Base-by-base conservation (phyloP, 495 filamentous ascomycete genomes). In the Aspergillus cavernicola region DNA sequence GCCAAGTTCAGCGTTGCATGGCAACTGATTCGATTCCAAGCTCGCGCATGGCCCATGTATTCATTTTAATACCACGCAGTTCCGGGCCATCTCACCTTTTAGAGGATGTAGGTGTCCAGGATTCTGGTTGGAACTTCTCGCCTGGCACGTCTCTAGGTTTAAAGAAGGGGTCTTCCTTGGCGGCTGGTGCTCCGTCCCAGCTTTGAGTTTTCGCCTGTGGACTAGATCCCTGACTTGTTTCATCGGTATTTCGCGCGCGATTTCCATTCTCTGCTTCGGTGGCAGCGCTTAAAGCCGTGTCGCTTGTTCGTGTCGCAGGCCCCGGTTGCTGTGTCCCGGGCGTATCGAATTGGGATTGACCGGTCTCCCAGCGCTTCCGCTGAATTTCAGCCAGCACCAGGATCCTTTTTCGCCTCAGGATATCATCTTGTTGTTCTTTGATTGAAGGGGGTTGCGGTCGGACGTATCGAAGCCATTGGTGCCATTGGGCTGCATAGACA, bases 381-480 rank as follows among this genome's bases (percentile, higher is more conserved):
- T 47, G 44, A 23, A 85, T 64, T 24, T 80, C 85, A 1, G 89
- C 93, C 3, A 95, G 78, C 5, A 82, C 55, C 63, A 88, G 91
- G 47, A 97, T 78, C 48, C 81, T 77, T 18, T 68, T 71, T 63
- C 85, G 86, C 15, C 93, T 80, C 1, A 74, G 50, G 0, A 89
- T 60, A 36, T 98, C 92, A 24, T 72, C 66, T 33, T 74, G 71
- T 59, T 95, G 92, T 67, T 98, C 93, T 15, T 75, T 58, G 15
- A 96, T 70, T 0, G 81, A 82, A 0, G 93, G 93, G 0, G 95
- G 76, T 6, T 80, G 64, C 6, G 62, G 15, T 4, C 93, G 87
- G 8, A 88, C 87, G 58, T 95, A 80, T 32, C 95, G 89, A 11
- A 98, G 85, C 93, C 93, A 98, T 66, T 97, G 92, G 67, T 92